Conservation (phyloP, 148 eudicot genomes). For the Rhododendron ferrugineum region DNA sequence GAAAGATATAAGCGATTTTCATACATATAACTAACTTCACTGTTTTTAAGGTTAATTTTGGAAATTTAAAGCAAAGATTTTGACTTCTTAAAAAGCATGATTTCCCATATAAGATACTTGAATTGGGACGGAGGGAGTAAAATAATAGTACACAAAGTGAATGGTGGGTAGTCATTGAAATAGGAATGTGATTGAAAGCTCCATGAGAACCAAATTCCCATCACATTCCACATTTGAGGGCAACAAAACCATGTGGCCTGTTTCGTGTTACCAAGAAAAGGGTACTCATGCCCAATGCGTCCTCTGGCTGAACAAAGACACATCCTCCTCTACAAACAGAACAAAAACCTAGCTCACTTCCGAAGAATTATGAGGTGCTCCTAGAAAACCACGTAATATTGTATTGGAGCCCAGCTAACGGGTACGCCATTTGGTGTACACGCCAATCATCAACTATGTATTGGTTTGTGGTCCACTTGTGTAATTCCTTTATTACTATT, state of each 20-base stretch:
- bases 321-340: not conserved
- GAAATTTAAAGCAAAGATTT: too few relatives aligned
- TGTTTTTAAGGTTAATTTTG: too few relatives aligned
- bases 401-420: not conserved
- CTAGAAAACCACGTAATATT: not conserved
- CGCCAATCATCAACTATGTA: not conserved
- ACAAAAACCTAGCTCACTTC: not conserved
- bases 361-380: not conserved
- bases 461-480: not conserved
- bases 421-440: not conserved
- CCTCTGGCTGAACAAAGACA: not conserved
- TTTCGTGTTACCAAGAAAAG: not conserved
- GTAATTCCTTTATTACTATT: too few relatives aligned
- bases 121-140: too few relatives aligned
- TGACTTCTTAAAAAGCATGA: too few relatives aligned
- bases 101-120: too few relatives aligned
- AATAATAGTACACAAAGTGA: not conserved
- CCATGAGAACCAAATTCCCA: not conserved
- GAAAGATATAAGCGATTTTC: too few relatives aligned
- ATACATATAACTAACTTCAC: too few relatives aligned
- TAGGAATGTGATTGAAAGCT: not conserved
- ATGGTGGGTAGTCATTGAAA: not conserved
- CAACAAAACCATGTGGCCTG: slow-evolving; percentile 7
- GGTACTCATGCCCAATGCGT: not conserved
- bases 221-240: not conserved